Base-by-base conservation (phyloP, 441 rosid species). In the Jatropha podagrica region DNA sequence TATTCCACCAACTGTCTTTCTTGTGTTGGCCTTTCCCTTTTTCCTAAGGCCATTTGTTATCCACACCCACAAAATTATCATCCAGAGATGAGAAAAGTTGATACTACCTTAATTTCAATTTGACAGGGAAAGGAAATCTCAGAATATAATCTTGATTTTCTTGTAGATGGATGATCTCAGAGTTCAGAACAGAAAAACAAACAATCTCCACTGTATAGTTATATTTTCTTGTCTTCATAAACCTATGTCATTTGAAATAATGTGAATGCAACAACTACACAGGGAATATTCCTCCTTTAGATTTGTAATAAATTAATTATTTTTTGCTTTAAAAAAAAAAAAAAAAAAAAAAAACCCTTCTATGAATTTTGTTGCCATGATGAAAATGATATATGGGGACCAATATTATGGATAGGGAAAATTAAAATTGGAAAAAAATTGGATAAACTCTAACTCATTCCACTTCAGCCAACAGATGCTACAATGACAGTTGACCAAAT, bases 371-470 rank as follows among this genome's bases (percentile, higher is more conserved):
- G 46, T 76, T 51, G 54, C 49, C 60, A 65, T 52, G 73, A 71
- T 32, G 32, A 2, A 54, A 70, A 64, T 44, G 78, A 38, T 27
- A 18, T n/a, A 49, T 26, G 75, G 68, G 82, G 75, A 68, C 83
- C 79, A 64, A 41, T 58, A 26, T 46, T 15, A 5, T 42, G 32
- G 32, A 18, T 26, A 44, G 15, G 41, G 18, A 38, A 79, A 82
- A 69, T 32, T 38, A 79, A 82, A 69, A 80, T 69, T 7, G 56
- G 68, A 67, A 52, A 51, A 58, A 68, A 58, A 70, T 51, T 62
- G 85, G 89, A 88, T 85, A 86, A 76, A 76, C 83, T 61, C 86
- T 64, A 83, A 76, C 83, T 26, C 58, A 59, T 74, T 77, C 81
- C 88, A 73, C 84, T 58, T 80, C 83, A 77, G 71, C 84, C 26